Conservation (phyloP, 2,329 filamentous ascomycete genomes). For the Gaeumannomyces sp. region DNA sequence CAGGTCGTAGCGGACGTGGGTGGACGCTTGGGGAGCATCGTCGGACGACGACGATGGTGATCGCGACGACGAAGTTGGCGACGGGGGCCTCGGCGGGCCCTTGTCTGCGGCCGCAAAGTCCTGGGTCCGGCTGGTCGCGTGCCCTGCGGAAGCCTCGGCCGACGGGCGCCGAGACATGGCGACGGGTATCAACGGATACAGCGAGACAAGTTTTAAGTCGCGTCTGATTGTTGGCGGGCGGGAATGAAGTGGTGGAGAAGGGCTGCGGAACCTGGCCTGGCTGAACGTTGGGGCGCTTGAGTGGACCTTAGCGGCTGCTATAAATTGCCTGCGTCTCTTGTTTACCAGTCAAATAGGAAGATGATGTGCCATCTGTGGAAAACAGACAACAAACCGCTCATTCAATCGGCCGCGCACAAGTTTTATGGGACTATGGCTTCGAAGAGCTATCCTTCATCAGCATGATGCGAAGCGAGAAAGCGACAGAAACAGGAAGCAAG, state of each 20-base stretch:
- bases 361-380: too few relatives aligned
- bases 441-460: too few relatives aligned
- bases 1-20: conserved; percentile 19
- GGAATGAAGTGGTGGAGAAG: neutral
- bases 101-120: neutral
- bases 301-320: neutral
- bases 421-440: too few relatives aligned
- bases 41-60: neutral
- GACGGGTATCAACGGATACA: neutral
- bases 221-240: neutral
- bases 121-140: neutral
- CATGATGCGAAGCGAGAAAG: neutral
- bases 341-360: too few relatives aligned
- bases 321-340: too few relatives aligned
- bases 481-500: too few relatives aligned
- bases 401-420: neutral
- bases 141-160: neutral
- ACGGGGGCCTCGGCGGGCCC: neutral
- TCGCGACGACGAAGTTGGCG: neutral
- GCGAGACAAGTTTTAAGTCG: neutral
- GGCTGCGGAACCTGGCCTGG: neutral
- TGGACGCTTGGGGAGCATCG: neutral
- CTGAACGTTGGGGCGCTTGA: neutral
- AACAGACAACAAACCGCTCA: too few relatives aligned
- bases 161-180: neutral